Evolutionary conservation across 495 filamentous ascomycete species (phyloP).

Genomic region (Podospora anserina): DNA sequence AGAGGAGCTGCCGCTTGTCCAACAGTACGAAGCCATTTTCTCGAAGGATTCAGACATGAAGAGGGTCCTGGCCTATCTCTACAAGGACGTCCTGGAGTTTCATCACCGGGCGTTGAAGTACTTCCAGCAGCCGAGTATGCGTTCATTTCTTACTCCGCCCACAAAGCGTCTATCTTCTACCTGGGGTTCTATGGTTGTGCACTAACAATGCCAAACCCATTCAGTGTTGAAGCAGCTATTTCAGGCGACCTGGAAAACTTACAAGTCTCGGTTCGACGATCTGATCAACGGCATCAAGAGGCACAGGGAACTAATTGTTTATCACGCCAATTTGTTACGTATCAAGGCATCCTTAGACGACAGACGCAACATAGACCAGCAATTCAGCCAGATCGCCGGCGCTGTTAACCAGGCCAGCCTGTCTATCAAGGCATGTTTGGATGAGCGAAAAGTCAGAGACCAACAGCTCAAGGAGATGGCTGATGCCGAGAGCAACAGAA

Average conservation of each 20-base stretch:
- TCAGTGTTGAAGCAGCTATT: not conserved
- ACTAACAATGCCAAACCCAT: not conserved
- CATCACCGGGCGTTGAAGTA: not conserved
- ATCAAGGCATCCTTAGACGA: not conserved
- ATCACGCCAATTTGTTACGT: not conserved
- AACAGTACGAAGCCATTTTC: not conserved
- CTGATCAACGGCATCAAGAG: not conserved
- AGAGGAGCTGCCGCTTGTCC: not conserved
- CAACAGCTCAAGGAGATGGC: not conserved
- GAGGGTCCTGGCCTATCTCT: not conserved
- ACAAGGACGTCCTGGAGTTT: not conserved
- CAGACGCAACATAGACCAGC: no score
- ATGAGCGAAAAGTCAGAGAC: not conserved
- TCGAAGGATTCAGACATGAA: not conserved
- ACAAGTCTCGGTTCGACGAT: not conserved
- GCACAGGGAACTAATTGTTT: not conserved
- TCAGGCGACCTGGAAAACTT: not conserved
- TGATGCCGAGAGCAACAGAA: not conserved
- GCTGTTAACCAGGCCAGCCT: not conserved
- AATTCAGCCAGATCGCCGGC: no score
- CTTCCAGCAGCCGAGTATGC: not conserved
- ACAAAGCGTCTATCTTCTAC: not conserved
- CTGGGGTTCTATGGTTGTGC: not conserved
- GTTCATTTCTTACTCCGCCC: not conserved
- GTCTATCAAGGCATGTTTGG: not conserved